Evolutionary conservation across 805 yeast genomes (phyloP), one percentile per base, ranked within the genome.

Genomic region (Candida xyloterini): DNA sequence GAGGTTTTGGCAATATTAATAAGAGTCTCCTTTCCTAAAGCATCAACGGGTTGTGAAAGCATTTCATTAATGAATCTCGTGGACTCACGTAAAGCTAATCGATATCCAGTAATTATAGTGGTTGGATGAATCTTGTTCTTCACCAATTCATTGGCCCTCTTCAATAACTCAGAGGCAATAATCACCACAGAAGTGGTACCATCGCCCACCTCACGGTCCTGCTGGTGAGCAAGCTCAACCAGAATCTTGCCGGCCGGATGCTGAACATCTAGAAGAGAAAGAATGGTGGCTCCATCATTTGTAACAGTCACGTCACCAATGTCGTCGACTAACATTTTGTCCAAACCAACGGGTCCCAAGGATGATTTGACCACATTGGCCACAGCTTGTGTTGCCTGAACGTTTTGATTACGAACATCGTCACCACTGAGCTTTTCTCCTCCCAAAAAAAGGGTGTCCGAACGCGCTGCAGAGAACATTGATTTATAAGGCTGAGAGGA

Each of bases 261-360:
- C 66, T 93, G 96, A 36, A 93, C 98, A 60, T 93, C 99, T 50
- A 93, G 71, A 38, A 95, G 67, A 8, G 88, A 76, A 48, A 93
- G 71, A 55, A 93, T 93, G 4, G 99, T 93, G 44, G 99, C 99
- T 51, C 99, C 99, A 65, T 93, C 99, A 66, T 93, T 93, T 32
- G 99, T 93, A 35, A 93, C 97, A 5, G 96, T 90, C 32, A 93
- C 97, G 66, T 95, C 99, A 48, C 99, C 99, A 66, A 93, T 95
- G 58, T 93, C 99, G 65, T 93, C 99, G 27, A 93, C 99, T 33
- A 93, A 74, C 96, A 93, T 93, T 70, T 93, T 93, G 68, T 93
- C 99, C 38, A 93, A 73, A 20, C 99, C 99, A 25, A 93, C 98
- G 7, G 99, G 99, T 4, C 99, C 99, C 42, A 93, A 70, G 1